Percentiles rank a stretch among this genome's conserved stretches.
These are phyloP conservation scores for Singerocomus rubriflavus DNA, from an alignment of 1,284 basidiomycete species.

Conservation along the genomic window DNA sequence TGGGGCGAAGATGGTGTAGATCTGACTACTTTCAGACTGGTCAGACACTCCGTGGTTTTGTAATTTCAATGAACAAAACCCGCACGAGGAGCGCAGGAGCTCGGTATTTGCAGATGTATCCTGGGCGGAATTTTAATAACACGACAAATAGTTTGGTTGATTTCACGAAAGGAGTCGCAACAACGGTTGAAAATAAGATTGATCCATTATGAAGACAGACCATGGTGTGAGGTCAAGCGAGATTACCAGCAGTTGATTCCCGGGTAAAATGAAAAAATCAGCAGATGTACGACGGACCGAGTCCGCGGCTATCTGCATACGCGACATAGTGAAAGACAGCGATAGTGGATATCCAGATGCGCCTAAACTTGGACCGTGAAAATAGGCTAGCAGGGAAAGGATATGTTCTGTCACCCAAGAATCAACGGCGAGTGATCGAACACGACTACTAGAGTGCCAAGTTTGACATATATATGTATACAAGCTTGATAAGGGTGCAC, in stretches of 20 bases:
- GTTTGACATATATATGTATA: no score
- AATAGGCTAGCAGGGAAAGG: background rate
- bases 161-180: background rate
- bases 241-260: background rate
- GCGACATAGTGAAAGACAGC: background rate
- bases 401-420: no score
- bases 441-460: no score
- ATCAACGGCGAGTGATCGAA: no score
- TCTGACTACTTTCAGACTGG: no score
- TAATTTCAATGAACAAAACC: conserved; percentile 16
- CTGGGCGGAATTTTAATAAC: background rate
- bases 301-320: background rate
- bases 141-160: background rate
- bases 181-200: conserved; percentile 11
- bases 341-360: background rate
- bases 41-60: conserved; percentile 15
- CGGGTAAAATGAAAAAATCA: background rate
- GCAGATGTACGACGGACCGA: background rate
- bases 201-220: background rate
- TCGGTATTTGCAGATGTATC: background rate
- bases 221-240: background rate
- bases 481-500: no score
- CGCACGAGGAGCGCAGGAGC: background rate
- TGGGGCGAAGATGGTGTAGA: no score
- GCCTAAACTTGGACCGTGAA: background rate